phyloP scores from a whole-genome alignment of 139 green algal species.

The Spirogloea muscicola region DNA sequence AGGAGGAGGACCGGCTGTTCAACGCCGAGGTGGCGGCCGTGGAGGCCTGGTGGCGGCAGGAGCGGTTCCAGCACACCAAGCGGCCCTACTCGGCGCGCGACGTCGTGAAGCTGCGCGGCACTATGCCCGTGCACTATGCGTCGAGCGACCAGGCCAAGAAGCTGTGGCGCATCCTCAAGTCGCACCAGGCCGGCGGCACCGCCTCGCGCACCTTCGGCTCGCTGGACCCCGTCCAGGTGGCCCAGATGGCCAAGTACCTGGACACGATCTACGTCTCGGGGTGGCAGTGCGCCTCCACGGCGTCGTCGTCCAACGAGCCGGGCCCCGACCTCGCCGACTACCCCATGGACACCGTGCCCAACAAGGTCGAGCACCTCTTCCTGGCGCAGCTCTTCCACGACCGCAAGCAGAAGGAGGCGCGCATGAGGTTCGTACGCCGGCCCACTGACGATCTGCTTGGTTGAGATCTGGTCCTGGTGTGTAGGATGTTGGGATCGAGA shows the following conservation, averaged over 20 bases:
- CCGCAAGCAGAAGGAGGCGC: slow-evolving; percentile 35
- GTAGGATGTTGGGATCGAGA: too few relatives aligned
- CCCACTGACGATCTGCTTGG: too few relatives aligned
- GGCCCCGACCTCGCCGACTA: slow-evolving; percentile 46
- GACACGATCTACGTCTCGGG: slow-evolving; percentile 87
- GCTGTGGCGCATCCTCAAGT: slow-evolving; percentile 36
- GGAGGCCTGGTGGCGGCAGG: slow-evolving; percentile 24
- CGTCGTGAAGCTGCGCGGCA: slow-evolving; percentile 38
- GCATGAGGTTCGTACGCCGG: too few relatives aligned
- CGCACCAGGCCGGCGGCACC: slow-evolving; percentile 24
- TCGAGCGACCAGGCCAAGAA: slow-evolving; percentile 44
- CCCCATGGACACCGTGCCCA: slow-evolving; percentile 41
- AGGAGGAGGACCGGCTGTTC: slow-evolving; percentile 37
- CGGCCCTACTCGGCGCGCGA: slow-evolving; percentile 31
- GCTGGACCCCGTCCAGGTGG: slow-evolving; percentile 39
- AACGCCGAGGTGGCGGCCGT: slow-evolving; percentile 42
- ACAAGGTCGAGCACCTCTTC: slow-evolving; percentile 50
- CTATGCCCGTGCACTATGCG: slow-evolving; percentile 21
- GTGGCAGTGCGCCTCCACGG: slow-evolving; percentile 65
- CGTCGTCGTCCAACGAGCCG: slow-evolving; percentile 39
- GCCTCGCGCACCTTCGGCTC: slow-evolving; percentile 39
- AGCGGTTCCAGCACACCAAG: slow-evolving; percentile 29
- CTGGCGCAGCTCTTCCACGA: slow-evolving; percentile 40
- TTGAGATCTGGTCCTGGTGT: too few relatives aligned
- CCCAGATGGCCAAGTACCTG: slow-evolving; percentile 58